These are phyloP conservation scores for Phytophthora podocarpi DNA, from an alignment of 352 stramenopile species.

Conservation along the genomic window DNA sequence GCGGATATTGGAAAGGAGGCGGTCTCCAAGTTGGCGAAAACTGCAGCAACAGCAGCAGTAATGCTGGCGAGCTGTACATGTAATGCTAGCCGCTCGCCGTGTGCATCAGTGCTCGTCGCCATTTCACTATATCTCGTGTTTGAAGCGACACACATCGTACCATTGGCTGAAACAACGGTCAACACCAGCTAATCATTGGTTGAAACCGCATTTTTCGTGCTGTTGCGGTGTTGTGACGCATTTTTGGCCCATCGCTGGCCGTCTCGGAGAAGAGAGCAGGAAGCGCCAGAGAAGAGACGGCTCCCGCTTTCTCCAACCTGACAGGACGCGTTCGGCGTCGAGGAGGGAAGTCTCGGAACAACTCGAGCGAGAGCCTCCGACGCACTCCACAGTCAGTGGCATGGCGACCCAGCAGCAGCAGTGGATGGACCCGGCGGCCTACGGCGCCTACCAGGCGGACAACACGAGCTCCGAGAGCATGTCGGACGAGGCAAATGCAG, in stretches of 20 bases:
- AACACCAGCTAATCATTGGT: neutral
- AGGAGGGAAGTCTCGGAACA: too few species aligned
- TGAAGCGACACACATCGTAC: neutral
- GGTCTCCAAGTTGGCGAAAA: too few species aligned
- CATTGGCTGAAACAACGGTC: conserved; percentile 11
- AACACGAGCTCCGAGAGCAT: conserved; percentile 17
- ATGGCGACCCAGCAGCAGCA: conserved; percentile 25
- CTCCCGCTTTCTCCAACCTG: conserved; percentile 18
- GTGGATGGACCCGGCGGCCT: conserved; percentile 23
- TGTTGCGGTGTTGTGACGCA: conserved; percentile 8
- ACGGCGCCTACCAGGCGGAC: conserved; percentile 8
- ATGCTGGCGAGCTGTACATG: neutral
- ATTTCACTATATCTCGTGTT: conserved; percentile 8
- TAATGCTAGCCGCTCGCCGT: conserved; percentile 17
- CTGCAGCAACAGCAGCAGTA: neutral
- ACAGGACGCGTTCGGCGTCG: too few species aligned
- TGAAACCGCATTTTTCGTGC: conserved; percentile 4
- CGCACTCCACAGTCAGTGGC: conserved; percentile 4
- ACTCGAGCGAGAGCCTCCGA: neutral
- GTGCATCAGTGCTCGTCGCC: neutral
- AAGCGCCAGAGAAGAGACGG: conserved; percentile 22
- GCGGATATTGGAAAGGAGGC: neutral
- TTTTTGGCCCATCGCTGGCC: conserved; percentile 24
- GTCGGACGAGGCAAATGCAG: conserved; percentile 10
- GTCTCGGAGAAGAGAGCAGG: conserved; percentile 29